Evolutionary conservation across 2,329 filamentous ascomycete species (phyloP).

Genomic region (Epichloe sibirici): DNA sequence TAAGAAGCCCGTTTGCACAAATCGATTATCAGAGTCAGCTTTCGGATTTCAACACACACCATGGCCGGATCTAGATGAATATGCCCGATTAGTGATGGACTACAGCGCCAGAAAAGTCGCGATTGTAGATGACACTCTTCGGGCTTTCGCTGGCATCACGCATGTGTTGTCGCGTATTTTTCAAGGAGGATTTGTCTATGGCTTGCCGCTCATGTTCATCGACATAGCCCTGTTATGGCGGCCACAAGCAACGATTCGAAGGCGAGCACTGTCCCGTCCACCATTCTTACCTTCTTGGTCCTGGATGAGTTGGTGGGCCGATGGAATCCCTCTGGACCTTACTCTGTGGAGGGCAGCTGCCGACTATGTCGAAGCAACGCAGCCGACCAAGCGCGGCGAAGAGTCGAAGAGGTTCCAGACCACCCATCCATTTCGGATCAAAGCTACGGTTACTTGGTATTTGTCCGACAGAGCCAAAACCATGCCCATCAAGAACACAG

Average conservation of each 20-base stretch:
- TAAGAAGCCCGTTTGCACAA: slow-evolving; percentile 20
- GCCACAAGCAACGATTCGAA: slow-evolving; percentile 29
- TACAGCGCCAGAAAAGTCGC: slow-evolving; percentile 29
- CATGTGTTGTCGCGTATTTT: slow-evolving; percentile 29
- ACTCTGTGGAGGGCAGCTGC: slow-evolving; percentile 29
- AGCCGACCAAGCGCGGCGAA: slow-evolving; percentile 18
- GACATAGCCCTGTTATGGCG: slow-evolving; percentile 33
- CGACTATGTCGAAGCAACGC: slow-evolving; percentile 29
- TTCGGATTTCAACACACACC: slow-evolving; percentile 28
- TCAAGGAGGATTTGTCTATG: slow-evolving; percentile 30
- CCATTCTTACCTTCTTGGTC: slow-evolving; percentile 33
- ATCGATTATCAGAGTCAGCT: slow-evolving; percentile 18
- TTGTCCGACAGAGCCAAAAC: slow-evolving; percentile 26
- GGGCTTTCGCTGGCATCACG: slow-evolving; percentile 31
- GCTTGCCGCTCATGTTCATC: slow-evolving; percentile 34
- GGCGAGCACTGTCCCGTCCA: slow-evolving; percentile 23
- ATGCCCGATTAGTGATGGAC: slow-evolving; percentile 30
- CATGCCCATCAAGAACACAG: slow-evolving; percentile 24
- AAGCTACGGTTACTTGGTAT: slow-evolving; percentile 25
- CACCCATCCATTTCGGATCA: slow-evolving; percentile 26
- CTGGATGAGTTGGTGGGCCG: slow-evolving; percentile 37
- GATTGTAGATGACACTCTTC: slow-evolving; percentile 28
- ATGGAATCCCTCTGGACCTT: slow-evolving; percentile 29
- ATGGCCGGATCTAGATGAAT: slow-evolving; percentile 35
- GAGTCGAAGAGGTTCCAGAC: slow-evolving; percentile 23